phyloP scores from a whole-genome alignment of 2,329 filamentous ascomycete species.

The Trichophyton mentagrophytes region DNA sequence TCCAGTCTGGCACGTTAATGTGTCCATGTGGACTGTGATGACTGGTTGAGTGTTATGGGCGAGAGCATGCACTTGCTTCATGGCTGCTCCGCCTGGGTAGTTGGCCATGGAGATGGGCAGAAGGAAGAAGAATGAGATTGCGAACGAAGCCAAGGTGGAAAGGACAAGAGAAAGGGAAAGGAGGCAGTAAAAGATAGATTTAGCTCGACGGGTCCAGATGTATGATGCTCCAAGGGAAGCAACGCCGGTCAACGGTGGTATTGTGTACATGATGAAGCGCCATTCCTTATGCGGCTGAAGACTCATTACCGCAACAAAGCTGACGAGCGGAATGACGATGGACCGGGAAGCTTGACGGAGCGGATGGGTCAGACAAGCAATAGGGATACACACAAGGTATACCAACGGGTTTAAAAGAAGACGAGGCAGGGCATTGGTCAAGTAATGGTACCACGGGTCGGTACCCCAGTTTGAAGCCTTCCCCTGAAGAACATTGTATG shows the following conservation, averaged over 20 bases:
- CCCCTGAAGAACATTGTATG: conserved; percentile 78
- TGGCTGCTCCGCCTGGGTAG: conserved; percentile 80
- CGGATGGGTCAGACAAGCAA: conserved; percentile 43
- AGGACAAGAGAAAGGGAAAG: conserved; percentile 43
- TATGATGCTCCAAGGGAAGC: conserved; percentile 62
- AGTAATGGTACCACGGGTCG: conserved; percentile 77
- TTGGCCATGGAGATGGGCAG: conserved; percentile 75
- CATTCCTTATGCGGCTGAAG: conserved; percentile 90
- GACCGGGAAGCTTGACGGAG: conserved; percentile 40
- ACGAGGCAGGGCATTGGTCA: conserved; percentile 65
- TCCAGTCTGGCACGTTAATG: conserved; percentile 51
- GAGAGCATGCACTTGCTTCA: conserved; percentile 36
- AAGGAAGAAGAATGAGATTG: conserved; percentile 54
- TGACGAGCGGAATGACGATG: conserved; percentile 51
- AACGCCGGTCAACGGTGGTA: conserved; percentile 67
- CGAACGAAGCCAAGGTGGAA: conserved; percentile 50
- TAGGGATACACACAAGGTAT: conserved; percentile 40
- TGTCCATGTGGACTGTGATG: conserved; percentile 43
- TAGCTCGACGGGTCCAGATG: conserved; percentile 53
- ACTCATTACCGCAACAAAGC: conserved; percentile 71
- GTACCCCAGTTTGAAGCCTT: conserved; percentile 80
- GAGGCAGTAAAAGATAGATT: conserved; percentile 44
- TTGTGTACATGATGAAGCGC: conserved; percentile 81
- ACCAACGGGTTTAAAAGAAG: conserved; percentile 69
- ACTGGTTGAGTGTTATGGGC: conserved; percentile 18